These are phyloP conservation scores for Mycocentrospora acerina DNA, from an alignment of 2,329 filamentous ascomycete genomes.

Conservation along the genomic window DNA sequence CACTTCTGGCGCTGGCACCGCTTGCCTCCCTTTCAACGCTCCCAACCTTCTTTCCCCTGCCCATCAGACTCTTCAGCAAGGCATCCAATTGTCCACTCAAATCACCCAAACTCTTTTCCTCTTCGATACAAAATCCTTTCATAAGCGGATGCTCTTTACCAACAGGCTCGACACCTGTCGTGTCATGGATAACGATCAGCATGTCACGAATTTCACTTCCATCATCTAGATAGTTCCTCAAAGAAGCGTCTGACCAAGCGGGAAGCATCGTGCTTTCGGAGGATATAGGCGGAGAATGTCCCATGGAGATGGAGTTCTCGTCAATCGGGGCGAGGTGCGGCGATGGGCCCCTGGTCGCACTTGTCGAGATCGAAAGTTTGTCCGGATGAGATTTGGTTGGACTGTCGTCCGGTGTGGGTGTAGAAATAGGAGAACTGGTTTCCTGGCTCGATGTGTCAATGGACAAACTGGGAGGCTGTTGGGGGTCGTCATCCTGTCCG, in stretches of 20 bases:
- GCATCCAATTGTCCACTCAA: slow-evolving; percentile 89
- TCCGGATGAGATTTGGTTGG: slow-evolving; percentile 30
- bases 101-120: slow-evolving; percentile 81
- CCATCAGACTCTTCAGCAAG: slow-evolving; percentile 79
- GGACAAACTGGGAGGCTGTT: slow-evolving; percentile 64
- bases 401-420: slow-evolving; percentile 35
- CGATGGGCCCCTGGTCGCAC: slow-evolving; percentile 15
- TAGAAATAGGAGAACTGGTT: slow-evolving; percentile 41
- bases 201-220: slow-evolving; percentile 86
- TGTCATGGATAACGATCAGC: slow-evolving; percentile 89
- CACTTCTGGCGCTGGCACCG: neutral
- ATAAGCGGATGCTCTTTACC: slow-evolving; percentile 84
- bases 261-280: slow-evolving; percentile 56
- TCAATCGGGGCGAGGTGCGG: slow-evolving; percentile 42
- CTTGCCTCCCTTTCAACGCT: slow-evolving; percentile 11
- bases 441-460: slow-evolving; percentile 72
- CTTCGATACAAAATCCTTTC: slow-evolving; percentile 77
- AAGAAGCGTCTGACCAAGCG: slow-evolving; percentile 82
- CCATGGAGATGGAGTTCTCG: slow-evolving; percentile 15
- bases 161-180: slow-evolving; percentile 76
- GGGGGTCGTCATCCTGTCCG: slow-evolving; percentile 25
- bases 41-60: slow-evolving; percentile 43
- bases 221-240: slow-evolving; percentile 89
- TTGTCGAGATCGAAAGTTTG: slow-evolving; percentile 22
- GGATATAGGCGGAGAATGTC: slow-evolving; percentile 30